Percentiles rank a stretch among this genome's conserved stretches.
Evolutionary conservation across 2,329 filamentous ascomycete genomes (phyloP).

Genomic region (Chaetoscypha palmicola): DNA sequence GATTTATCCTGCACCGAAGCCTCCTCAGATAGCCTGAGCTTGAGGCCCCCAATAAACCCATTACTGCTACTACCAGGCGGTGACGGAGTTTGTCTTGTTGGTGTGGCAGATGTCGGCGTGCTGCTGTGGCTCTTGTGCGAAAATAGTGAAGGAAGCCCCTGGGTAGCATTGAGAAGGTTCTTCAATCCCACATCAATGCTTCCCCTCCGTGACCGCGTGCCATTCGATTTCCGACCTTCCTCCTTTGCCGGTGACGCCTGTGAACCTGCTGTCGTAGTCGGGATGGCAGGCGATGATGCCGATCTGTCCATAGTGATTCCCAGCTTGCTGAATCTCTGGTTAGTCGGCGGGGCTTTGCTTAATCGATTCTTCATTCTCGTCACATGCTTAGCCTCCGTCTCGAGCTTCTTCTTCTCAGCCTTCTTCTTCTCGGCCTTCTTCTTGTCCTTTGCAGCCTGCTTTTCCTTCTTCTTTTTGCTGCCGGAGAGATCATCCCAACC

Average conservation of each 20-base stretch:
- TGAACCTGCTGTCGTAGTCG: neutral
- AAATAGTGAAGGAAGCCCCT: conserved; percentile 14
- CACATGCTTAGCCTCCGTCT: conserved; percentile 33
- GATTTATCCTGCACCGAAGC: conserved; percentile 16
- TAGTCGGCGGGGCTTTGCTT: conserved; percentile 26
- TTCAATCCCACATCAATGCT: conserved; percentile 23
- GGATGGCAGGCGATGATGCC: conserved; percentile 11
- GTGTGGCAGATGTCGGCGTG: conserved; percentile 3
- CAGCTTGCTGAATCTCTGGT: conserved; percentile 17
- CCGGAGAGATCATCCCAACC: conserved; percentile 53
- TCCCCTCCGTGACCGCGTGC: conserved; percentile 14
- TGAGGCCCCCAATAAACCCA: conserved; percentile 30
- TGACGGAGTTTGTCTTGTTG: conserved; percentile 9
- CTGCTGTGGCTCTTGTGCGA: conserved; percentile 8
- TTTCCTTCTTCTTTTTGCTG: conserved; percentile 38
- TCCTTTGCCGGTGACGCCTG: conserved; percentile 6
- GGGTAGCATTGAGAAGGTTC: conserved; percentile 15
- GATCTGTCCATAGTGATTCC: conserved; percentile 12
- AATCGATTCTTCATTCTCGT: conserved; percentile 34
- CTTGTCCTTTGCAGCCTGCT: conserved; percentile 35
- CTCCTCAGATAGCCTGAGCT: conserved; percentile 25
- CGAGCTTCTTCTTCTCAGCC: conserved; percentile 34
- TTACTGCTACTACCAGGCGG: conserved; percentile 6
- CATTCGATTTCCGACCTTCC: conserved; percentile 1
- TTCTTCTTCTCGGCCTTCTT: conserved; percentile 35